Evolutionary conservation across 1,284 basidiomycete species (phyloP).

Genomic region (Cutaneotrichosporon sp.): DNA sequence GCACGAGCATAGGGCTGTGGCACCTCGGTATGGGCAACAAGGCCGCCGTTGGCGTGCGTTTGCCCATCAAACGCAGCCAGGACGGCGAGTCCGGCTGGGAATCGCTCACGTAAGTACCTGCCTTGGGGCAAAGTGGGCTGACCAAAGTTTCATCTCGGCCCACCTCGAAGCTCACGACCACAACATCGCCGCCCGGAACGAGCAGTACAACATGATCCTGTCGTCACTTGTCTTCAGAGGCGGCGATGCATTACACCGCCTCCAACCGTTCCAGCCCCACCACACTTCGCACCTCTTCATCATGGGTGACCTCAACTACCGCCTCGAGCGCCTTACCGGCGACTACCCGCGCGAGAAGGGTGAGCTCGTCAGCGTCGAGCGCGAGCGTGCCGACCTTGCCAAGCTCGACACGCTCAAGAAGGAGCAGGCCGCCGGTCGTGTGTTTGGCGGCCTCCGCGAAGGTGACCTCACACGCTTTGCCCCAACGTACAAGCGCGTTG

Average conservation of each 20-base stretch:
- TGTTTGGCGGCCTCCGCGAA: slow-evolving; percentile 72
- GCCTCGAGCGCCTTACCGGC: slow-evolving; percentile 62
- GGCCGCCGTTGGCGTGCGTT: slow-evolving; percentile 84
- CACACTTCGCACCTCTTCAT: slow-evolving; percentile 80
- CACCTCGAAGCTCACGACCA: slow-evolving; percentile 83
- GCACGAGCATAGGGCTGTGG: slow-evolving; percentile 41
- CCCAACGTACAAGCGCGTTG: slow-evolving; percentile 81
- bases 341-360: slow-evolving; percentile 42
- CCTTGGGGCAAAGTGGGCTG: background rate
- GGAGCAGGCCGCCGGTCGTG: slow-evolving; percentile 64
- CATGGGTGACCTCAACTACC: slow-evolving; percentile 87
- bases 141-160: slow-evolving; percentile 79
- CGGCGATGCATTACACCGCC: slow-evolving; percentile 53
- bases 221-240: slow-evolving; percentile 71
- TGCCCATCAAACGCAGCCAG: slow-evolving; percentile 62
- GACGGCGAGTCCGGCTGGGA: slow-evolving; percentile 61
- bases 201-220: slow-evolving; percentile 77
- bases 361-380: slow-evolving; percentile 56
- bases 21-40: slow-evolving; percentile 83
- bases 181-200: slow-evolving; percentile 68
- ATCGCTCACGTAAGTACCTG: slow-evolving; percentile 70
- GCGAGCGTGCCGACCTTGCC: slow-evolving; percentile 64
- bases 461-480: slow-evolving; percentile 79
- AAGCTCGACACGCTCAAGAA: slow-evolving; percentile 73
- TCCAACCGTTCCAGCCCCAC: slow-evolving; percentile 63